A percentile compares a stretch with the other conserved stretches of the same genome.
These are phyloP conservation scores for Lipomyces yamadae DNA, from an alignment of 805 yeast species.

Conservation along the genomic window DNA sequence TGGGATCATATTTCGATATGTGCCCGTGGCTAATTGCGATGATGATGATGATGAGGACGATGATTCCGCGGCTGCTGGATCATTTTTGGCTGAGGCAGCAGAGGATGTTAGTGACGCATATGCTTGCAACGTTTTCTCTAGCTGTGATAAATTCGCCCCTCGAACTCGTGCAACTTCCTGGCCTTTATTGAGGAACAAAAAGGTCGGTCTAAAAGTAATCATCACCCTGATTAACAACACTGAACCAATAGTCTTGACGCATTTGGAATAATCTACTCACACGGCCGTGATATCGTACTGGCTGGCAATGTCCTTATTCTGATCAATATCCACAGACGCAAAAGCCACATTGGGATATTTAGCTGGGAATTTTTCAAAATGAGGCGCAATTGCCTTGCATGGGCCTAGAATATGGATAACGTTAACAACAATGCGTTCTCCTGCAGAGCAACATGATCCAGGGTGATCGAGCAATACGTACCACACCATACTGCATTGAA, in stretches of 20 bases:
- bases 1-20: conserved; percentile 21
- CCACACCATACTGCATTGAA: conserved; percentile 33
- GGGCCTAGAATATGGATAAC: conserved; percentile 11
- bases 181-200: conserved; percentile 21
- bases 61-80: neutral
- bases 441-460: neutral
- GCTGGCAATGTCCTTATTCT: conserved; percentile 18
- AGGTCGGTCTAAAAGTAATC: conserved; percentile 16
- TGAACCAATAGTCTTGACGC: no score
- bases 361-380: conserved; percentile 17
- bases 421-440: neutral
- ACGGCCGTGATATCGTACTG: conserved; percentile 19
- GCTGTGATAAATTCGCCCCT: conserved; percentile 27
- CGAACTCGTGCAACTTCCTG: conserved; percentile 23
- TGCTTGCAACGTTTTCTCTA: neutral
- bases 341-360: conserved; percentile 18
- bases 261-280: conserved; percentile 10
- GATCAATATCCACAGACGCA: conserved; percentile 29
- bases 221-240: neutral
- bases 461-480: conserved; percentile 3
- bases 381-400: conserved; percentile 29
- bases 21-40: conserved; percentile 2
- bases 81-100: conserved; percentile 1
- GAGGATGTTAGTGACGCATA: conserved; percentile 1
- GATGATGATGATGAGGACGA: conserved; percentile 4